phyloP scores from a whole-genome alignment of 768 basidiomycete species.

The Lentinula lateritia region DNA sequence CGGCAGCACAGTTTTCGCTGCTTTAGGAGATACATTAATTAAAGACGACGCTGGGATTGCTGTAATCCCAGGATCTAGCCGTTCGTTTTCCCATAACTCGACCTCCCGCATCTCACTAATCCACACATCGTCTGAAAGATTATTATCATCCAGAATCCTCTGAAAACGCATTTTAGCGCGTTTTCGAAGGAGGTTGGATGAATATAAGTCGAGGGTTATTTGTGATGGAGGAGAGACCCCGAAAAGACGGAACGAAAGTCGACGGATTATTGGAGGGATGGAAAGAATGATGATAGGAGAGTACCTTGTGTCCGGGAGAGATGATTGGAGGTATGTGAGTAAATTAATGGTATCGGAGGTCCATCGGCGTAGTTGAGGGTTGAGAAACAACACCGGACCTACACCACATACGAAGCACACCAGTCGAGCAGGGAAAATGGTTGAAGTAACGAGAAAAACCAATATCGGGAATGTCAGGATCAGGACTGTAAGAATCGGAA shows the following conservation, averaged over 20 bases:
- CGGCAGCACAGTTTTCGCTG: neutral
- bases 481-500: conserved; percentile 45
- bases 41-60: neutral
- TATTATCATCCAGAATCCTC: conserved; percentile 58
- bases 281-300: neutral
- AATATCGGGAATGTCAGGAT: conserved; percentile 46
- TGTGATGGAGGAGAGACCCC: neutral
- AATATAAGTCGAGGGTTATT: conserved; percentile 4
- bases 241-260: neutral
- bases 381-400: conserved; percentile 44
- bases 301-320: neutral
- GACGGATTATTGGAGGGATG: neutral
- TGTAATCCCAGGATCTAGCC: conserved; percentile 32
- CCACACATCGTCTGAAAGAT: conserved; percentile 61
- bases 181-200: conserved; percentile 10
- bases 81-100: conserved; percentile 79
- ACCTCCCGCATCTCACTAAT: conserved; percentile 58
- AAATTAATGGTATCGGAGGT: neutral
- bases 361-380: conserved; percentile 35
- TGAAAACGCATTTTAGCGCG: conserved; percentile 22
- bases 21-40: neutral
- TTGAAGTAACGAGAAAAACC: conserved; percentile 37
- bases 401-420: conserved; percentile 45
- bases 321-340: neutral
- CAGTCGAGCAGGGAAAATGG: conserved; percentile 42